Percentiles rank a stretch among this genome's conserved stretches.
These are phyloP conservation scores for Cryptococcus depauperatus DNA, from an alignment of 1,284 basidiomycete species.

Conservation along the genomic window DNA sequence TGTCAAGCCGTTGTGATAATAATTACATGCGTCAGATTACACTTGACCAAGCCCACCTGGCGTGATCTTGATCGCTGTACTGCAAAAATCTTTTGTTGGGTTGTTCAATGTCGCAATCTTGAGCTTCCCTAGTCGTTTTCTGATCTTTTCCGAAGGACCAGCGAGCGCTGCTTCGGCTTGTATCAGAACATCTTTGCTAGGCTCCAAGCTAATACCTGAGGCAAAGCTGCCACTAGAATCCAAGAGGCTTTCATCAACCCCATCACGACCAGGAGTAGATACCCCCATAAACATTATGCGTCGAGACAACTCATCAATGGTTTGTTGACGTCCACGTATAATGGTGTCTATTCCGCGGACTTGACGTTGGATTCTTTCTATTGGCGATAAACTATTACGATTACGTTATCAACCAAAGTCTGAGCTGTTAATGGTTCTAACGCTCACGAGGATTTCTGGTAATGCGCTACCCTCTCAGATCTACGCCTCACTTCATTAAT, in stretches of 20 bases:
- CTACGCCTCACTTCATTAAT: conserved; percentile 34
- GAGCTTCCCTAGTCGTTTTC: conserved; percentile 2
- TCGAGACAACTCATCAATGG: conserved; percentile 46
- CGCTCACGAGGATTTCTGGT: conserved; percentile 9
- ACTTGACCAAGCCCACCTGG: too few relatives aligned
- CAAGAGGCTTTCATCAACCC: not conserved
- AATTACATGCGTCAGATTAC: too few relatives aligned
- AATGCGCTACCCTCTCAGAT: conserved; percentile 14
- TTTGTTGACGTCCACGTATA: conserved; percentile 41
- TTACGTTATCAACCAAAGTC: too few relatives aligned
- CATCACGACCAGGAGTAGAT: conserved; percentile 5
- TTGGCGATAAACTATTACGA: conserved; percentile 36
- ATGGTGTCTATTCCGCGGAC: conserved; percentile 47
- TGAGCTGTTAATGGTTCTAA: not conserved
- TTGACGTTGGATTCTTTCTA: conserved; percentile 48
- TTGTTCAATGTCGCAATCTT: conserved; percentile 10
- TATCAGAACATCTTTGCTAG: conserved; percentile 5
- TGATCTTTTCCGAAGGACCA: not conserved
- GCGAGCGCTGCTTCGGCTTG: conserved; percentile 8
- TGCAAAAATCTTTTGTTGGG: too few relatives aligned
- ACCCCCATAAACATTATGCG: conserved; percentile 40
- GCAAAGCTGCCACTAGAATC: conserved; percentile 6
- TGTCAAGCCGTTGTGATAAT: too few relatives aligned
- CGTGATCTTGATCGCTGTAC: too few relatives aligned
- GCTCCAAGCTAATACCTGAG: conserved; percentile 7